Evolutionary conservation across 768 basidiomycete species (phyloP).

Genomic region (Leccinum incarnatum): DNA sequence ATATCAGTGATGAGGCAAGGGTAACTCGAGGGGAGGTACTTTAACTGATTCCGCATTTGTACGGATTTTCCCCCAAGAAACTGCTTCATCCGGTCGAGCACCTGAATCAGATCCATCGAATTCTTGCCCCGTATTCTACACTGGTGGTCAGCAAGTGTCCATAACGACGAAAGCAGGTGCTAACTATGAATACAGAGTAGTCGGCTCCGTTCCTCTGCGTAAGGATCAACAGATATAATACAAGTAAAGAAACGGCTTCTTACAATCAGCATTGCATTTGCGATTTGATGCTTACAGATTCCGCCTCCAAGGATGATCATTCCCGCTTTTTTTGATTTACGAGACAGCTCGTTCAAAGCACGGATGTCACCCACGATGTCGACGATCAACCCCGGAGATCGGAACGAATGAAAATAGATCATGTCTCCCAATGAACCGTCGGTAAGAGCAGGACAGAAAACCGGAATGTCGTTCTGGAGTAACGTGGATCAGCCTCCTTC

Average conservation of each 20-base stretch:
- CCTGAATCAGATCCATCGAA: conserved; percentile 99
- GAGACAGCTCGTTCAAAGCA: conserved; percentile 81
- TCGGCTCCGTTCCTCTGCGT: conserved; percentile 94
- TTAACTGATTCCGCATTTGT: conserved; percentile 81
- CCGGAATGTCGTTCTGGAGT: conserved; percentile 91
- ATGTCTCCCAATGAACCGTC: conserved; percentile 99
- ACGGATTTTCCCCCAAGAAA: conserved; percentile 98
- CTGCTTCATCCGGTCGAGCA: conserved; percentile 94
- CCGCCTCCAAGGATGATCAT: conserved; percentile 99
- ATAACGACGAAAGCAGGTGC: conserved; percentile 22
- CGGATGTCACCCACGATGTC: conserved; percentile 97
- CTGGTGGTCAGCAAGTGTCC: neutral
- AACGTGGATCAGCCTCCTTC: conserved; percentile 25
- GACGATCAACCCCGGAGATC: conserved; percentile 75
- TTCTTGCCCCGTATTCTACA: conserved; percentile 95
- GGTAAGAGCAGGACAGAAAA: conserved; percentile 97
- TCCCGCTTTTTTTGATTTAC: conserved; percentile 88
- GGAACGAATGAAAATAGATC: conserved; percentile 98
- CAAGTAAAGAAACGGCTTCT: conserved; percentile 21
- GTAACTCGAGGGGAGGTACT: conserved; percentile 37
- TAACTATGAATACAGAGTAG: conserved; percentile 90
- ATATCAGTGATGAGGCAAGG: conserved; percentile 5
- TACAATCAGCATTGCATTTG: conserved; percentile 99
- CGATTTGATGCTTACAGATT: conserved; percentile 99
- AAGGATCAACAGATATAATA: conserved; percentile 1